phyloP scores from a whole-genome alignment of 1,284 basidiomycete species.

The Naganishia sp. region DNA sequence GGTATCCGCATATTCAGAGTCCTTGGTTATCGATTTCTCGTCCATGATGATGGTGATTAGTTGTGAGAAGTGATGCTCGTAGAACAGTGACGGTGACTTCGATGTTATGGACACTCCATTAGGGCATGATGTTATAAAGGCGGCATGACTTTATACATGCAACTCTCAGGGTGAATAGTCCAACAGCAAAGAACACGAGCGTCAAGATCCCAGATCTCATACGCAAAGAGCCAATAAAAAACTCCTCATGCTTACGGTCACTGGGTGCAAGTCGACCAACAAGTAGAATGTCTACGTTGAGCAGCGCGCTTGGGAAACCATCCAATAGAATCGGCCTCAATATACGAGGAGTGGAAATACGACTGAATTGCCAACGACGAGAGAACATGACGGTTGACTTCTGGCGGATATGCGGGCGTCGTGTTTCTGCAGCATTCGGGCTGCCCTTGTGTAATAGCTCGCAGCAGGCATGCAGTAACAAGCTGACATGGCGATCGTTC shows the following conservation, averaged over 20 bases:
- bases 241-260: slow-evolving; percentile 3
- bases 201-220: no score
- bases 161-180: no score
- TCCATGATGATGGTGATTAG: neutral
- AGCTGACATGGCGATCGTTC: no score
- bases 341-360: neutral
- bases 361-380: neutral
- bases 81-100: no score
- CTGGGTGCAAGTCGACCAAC: neutral
- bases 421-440: no score
- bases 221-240: neutral
- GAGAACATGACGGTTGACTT: neutral
- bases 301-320: neutral
- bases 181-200: no score
- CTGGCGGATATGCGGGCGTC: neutral
- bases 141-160: no score
- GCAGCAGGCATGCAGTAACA: no score
- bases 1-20: neutral
- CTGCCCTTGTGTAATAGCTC: no score
- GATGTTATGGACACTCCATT: no score
- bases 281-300: neutral
- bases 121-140: no score
- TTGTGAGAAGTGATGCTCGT: neutral
- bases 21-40: neutral
- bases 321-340: slow-evolving; percentile 15